Evolutionary conservation across 2,329 filamentous ascomycete genomes (phyloP).

Genomic region (Xylariaceae sp.): DNA sequence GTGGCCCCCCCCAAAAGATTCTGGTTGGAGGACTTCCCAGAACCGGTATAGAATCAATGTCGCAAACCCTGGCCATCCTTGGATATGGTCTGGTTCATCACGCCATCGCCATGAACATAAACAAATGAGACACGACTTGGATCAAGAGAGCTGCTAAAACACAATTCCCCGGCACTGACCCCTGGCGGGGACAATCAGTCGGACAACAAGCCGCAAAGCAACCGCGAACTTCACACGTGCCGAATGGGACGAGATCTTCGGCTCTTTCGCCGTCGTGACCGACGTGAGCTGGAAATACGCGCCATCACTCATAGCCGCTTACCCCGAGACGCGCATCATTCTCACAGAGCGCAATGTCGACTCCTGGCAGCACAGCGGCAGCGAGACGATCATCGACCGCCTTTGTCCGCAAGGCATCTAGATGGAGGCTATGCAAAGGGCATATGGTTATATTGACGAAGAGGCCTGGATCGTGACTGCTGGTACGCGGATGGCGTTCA

Average conservation of each 20-base stretch:
- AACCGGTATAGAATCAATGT: background rate
- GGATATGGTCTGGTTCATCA: background rate
- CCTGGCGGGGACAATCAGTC: background rate
- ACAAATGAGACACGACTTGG: background rate
- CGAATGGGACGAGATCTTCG: background rate
- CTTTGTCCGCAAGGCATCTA: background rate
- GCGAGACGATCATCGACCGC: background rate
- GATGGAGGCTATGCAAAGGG: background rate
- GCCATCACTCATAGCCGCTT: constrained; percentile 5
- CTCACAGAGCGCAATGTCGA: constrained; percentile 4
- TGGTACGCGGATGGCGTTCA: background rate
- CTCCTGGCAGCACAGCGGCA: constrained; percentile 2
- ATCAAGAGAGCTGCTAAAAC: background rate
- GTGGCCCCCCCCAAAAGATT: background rate
- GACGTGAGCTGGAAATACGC: constrained; percentile 7
- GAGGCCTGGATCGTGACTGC: background rate
- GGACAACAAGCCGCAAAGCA: background rate
- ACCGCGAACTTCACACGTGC: background rate
- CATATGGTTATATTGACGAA: background rate
- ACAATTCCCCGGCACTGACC: background rate
- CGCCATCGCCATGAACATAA: background rate
- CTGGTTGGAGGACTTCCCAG: background rate
- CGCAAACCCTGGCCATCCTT: background rate
- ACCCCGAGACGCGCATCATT: constrained; percentile 8
- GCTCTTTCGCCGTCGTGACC: background rate